These are phyloP conservation scores for Neofusicoccum sp. DNA, from an alignment of 2,329 filamentous ascomycete genomes.

Conservation along the genomic window DNA sequence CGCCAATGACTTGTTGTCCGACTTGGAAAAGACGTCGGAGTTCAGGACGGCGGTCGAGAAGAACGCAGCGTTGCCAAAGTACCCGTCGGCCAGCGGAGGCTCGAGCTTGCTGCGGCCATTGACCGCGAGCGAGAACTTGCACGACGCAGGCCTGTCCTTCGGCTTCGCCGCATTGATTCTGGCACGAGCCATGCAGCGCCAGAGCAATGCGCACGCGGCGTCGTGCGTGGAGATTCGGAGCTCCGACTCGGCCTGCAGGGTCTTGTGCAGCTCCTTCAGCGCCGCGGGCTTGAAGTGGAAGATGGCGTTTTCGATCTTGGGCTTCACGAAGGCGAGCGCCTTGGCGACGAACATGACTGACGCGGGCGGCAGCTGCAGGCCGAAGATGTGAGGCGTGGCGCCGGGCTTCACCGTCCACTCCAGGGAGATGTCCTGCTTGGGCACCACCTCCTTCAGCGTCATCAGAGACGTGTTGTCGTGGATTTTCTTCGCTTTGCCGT, in stretches of 20 bases:
- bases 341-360: conserved; percentile 1
- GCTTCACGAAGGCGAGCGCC: not conserved
- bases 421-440: not conserved
- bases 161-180: not conserved
- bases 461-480: not conserved
- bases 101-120: not conserved
- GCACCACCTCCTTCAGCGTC: not conserved
- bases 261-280: not conserved
- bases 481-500: not conserved
- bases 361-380: not conserved
- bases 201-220: not conserved
- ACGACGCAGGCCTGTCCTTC: not conserved
- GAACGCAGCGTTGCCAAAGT: not conserved
- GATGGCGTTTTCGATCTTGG: not conserved
- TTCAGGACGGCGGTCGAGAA: not conserved
- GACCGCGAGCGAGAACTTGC: not conserved
- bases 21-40: not conserved
- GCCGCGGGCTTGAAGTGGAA: not conserved
- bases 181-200: not conserved
- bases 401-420: not conserved
- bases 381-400: not conserved
- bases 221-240: conserved; percentile 1
- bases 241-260: not conserved
- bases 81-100: not conserved
- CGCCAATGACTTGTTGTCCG: not conserved